Percentiles rank a stretch among this genome's conserved stretches.
Conservation (phyloP, 345 rosid species). For the Camelina laxa region DNA sequence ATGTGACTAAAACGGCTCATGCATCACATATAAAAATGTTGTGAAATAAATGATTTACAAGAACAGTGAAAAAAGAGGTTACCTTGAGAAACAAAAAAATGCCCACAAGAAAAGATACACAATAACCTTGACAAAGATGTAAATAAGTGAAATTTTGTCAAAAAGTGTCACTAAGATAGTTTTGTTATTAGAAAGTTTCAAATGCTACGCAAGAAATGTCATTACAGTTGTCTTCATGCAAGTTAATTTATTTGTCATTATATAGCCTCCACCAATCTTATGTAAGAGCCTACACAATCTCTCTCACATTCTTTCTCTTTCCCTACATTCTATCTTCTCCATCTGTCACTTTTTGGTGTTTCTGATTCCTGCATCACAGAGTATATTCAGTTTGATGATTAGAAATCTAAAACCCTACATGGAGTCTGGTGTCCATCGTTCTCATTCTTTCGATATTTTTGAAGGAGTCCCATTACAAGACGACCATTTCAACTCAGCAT, state of each 20-base stretch:
- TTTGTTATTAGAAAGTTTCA: conserved; percentile 21
- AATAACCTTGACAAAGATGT: conserved; percentile 34
- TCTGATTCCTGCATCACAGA: conserved; percentile 23
- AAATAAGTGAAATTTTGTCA: conserved; percentile 35
- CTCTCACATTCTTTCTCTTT: background rate
- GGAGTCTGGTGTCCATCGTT: conserved; percentile 33
- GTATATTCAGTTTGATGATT: background rate
- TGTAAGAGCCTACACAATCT: conserved; percentile 18
- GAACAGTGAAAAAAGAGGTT: background rate
- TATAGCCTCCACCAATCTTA: conserved; percentile 19
- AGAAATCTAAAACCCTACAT: conserved; percentile 30
- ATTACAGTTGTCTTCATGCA: conserved; percentile 36
- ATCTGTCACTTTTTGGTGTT: conserved; percentile 7
- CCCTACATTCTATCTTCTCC: background rate
- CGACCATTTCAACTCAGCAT: conserved; percentile 47
- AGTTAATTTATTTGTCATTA: conserved; percentile 36
- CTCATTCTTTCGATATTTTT: conserved; percentile 40
- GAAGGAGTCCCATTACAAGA: conserved; percentile 44
- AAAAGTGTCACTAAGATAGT: conserved; percentile 35
- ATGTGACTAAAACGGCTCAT: conserved; percentile 10
- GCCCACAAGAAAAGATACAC: background rate
- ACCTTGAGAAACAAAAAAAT: conserved; percentile 4
- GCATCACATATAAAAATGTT: background rate
- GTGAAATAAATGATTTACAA: background rate
- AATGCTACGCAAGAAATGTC: conserved; percentile 4